phyloP scores from a whole-genome alignment of 805 yeast genomes.

The Wickerhamiella nectarea region DNA sequence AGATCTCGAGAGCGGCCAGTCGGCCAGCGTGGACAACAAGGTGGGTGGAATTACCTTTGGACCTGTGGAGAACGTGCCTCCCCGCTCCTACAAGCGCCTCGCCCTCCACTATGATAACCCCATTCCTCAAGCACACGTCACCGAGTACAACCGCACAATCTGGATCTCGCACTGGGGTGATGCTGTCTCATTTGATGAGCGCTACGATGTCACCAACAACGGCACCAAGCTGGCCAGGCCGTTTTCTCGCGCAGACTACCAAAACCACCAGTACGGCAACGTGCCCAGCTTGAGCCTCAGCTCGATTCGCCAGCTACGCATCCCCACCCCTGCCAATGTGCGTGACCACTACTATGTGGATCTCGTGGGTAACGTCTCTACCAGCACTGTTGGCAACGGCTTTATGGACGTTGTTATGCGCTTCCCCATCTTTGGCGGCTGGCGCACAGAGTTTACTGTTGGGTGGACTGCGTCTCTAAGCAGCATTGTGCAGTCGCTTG shows the following conservation, averaged over 20 bases:
- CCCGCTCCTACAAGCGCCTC: slow-evolving; percentile 38
- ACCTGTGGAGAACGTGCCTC: slow-evolving; percentile 34
- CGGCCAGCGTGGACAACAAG: slow-evolving; percentile 14
- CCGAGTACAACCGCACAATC: slow-evolving; percentile 50
- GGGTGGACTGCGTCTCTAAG: slow-evolving; percentile 71
- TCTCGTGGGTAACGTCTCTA: slow-evolving; percentile 84
- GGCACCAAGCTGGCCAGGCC: slow-evolving; percentile 50
- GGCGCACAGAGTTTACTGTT: slow-evolving; percentile 88
- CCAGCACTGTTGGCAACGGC: slow-evolving; percentile 30
- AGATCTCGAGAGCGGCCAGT: slow-evolving; percentile 29
- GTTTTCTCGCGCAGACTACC: slow-evolving; percentile 69
- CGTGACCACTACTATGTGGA: slow-evolving; percentile 72
- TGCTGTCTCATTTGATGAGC: slow-evolving; percentile 65
- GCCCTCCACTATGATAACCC: slow-evolving; percentile 51
- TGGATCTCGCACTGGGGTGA: slow-evolving; percentile 86
- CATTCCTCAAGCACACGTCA: slow-evolving; percentile 48
- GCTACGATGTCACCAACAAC: slow-evolving; percentile 62
- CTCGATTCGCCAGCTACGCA: slow-evolving; percentile 46
- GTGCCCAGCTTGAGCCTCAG: slow-evolving; percentile 37
- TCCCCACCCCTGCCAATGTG: slow-evolving; percentile 39
- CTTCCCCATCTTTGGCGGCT: slow-evolving; percentile 90
- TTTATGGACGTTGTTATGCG: slow-evolving; percentile 59
- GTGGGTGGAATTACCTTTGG: slow-evolving; percentile 34
- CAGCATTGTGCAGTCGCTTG: slow-evolving; percentile 36
- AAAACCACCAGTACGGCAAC: slow-evolving; percentile 30